Conservation (phyloP, 2,329 filamentous ascomycete species). For the Aspergillus spinulosporus region DNA sequence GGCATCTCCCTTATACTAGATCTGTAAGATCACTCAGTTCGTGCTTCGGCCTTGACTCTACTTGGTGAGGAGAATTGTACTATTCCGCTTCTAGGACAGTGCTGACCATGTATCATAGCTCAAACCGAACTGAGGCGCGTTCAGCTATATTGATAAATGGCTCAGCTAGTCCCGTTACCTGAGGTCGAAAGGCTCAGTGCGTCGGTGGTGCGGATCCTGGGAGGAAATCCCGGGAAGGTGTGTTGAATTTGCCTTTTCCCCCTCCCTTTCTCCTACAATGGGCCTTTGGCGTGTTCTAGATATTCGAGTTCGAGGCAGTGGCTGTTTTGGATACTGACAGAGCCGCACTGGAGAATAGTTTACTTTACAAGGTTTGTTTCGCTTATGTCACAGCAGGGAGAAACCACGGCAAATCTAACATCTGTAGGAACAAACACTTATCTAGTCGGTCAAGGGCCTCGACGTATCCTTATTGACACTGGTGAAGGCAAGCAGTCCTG, state of each 20-base stretch:
- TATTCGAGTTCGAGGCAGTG: not conserved
- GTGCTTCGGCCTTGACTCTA: not conserved
- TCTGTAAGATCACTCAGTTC: not conserved
- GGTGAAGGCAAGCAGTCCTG: constrained; percentile 78
- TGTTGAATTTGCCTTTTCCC: not conserved
- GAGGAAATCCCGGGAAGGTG: constrained; percentile 85
- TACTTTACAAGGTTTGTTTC: constrained; percentile 56
- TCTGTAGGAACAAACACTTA: constrained; percentile 83
- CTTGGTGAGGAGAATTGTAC: not conserved
- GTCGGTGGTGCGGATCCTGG: constrained; percentile 78
- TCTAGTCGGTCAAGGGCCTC: constrained; percentile 72
- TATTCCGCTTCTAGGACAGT: not conserved
- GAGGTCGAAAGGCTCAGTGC: constrained; percentile 77
- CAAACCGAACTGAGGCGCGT: not conserved
- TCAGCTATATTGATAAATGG: constrained; percentile 47
- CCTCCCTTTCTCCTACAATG: not conserved
- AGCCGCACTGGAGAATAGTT: constrained; percentile 42
- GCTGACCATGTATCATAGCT: not conserved
- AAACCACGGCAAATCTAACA: not conserved
- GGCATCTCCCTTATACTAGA: not conserved
- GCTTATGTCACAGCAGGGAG: not conserved
- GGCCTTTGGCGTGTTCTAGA: not conserved
- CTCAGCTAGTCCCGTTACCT: constrained; percentile 64
- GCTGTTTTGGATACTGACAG: not conserved
- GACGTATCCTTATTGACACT: constrained; percentile 83